Percentiles rank a stretch among this genome's conserved stretches.
phyloP scores from a whole-genome alignment of 805 yeast species.

The Metschnikowia cubensis region DNA sequence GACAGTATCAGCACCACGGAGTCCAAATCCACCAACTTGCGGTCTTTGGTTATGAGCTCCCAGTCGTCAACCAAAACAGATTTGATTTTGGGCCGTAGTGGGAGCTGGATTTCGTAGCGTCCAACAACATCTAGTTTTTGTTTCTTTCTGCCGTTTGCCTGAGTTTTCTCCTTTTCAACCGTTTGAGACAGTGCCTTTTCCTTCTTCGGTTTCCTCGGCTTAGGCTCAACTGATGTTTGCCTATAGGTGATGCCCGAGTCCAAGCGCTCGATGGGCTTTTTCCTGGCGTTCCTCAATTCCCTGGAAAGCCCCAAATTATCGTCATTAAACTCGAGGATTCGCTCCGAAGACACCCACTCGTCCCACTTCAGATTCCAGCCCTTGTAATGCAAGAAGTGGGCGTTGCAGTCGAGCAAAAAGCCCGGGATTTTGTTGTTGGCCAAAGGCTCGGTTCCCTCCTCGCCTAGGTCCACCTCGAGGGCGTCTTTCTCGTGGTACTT shows the following conservation, averaged over 20 bases:
- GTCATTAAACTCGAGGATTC: constrained; percentile 65
- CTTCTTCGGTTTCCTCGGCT: constrained; percentile 4
- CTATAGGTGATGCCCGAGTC: constrained; percentile 10
- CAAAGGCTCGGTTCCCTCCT: constrained; percentile 34
- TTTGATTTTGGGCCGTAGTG: constrained; percentile 65
- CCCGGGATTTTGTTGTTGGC: constrained; percentile 28
- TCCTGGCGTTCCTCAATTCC: constrained; percentile 19
- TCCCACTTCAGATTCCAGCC: constrained; percentile 98
- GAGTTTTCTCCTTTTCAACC: not conserved
- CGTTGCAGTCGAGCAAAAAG: constrained; percentile 22
- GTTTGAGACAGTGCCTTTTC: constrained; percentile 8
- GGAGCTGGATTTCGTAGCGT: constrained; percentile 47
- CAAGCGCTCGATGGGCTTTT: constrained; percentile 16
- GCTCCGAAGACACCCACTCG: constrained; percentile 79
- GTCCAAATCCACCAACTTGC: constrained; percentile 66
- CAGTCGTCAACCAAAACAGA: constrained; percentile 82
- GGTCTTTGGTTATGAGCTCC: constrained; percentile 84
- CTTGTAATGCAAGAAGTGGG: constrained; percentile 78
- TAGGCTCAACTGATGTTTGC: constrained; percentile 7
- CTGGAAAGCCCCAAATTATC: constrained; percentile 53
- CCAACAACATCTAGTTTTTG: constrained; percentile 20
- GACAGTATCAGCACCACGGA: constrained; percentile 47
- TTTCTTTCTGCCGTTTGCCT: constrained; percentile 9
- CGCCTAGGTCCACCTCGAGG: constrained; percentile 35
- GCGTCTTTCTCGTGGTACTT: constrained; percentile 57